Evolutionary conservation across 768 basidiomycete genomes (phyloP), one percentile per base, ranked within the genome.

Genomic region (Amanita molliuscula): DNA sequence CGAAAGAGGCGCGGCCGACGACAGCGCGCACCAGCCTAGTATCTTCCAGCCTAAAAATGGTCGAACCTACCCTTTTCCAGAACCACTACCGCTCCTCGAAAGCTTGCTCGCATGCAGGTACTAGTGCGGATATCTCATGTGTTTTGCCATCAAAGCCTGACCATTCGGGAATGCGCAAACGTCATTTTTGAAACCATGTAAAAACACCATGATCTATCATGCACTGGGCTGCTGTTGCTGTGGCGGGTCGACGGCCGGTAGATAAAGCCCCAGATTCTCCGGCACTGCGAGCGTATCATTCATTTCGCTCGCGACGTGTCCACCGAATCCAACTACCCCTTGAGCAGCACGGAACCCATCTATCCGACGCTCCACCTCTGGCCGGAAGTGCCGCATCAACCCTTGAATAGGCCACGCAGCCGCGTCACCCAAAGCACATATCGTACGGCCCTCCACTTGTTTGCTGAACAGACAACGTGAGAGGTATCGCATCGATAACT

Each of bases 361-460:
- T 53, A 98, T 90, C 48, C 94, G 87, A 47, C 75, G 72, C 68
- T 98, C 95, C 36, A 98, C 92, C 60, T 93, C 83, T 1, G 94
- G 95, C 55, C 93, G 82, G 85, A 96, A 98, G 67, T 96, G 89
- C 52, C 90, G 84, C 87, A 98, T 92, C 53, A 97, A 80, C 45
- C 93, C 95, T 64, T 97, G 95, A 54, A 98, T 94, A 6, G 94
- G 95, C 95, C 95, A 97, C 4, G 95, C 95, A 15, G 95, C 94
- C 8, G 95, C 95, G 54, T 98, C 95, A 8, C 95, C 95, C 25
- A 96, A 75, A 7, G 95, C 95, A 55, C 95, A 98, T 58, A 98
- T 97, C 11, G 94, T 98, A 54, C 91, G 87, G 10, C 93, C 93
- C 67, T 95, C 93, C 18, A 97, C 75, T 81, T 96, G 92, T 79